Conservation (phyloP, 805 yeast genomes). For the Ogataea degrootiae region DNA sequence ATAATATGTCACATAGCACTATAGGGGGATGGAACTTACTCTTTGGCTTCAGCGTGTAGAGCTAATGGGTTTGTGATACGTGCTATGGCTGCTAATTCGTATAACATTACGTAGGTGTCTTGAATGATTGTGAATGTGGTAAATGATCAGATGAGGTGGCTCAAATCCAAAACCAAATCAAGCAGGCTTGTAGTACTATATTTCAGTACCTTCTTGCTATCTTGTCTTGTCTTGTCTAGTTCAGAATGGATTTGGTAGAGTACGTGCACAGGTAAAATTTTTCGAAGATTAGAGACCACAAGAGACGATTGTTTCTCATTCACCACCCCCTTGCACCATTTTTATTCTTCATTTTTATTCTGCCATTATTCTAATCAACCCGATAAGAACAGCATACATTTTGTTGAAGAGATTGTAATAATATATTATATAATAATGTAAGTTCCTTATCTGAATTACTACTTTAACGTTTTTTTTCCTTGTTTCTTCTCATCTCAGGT, state of each 20-base stretch:
- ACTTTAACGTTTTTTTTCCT: too few species aligned
- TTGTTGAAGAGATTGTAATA: too few species aligned
- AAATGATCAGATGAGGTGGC: too few species aligned
- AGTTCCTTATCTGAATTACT: too few species aligned
- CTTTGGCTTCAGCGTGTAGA: conserved; percentile 58
- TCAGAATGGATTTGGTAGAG: too few species aligned
- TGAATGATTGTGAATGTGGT: too few species aligned
- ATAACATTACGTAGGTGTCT: conserved; percentile 51
- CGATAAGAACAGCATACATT: neutral
- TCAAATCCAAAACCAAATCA: neutral
- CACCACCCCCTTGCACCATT: neutral
- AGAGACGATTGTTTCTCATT: neutral
- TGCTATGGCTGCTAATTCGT: conserved; percentile 86
- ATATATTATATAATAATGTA: too few species aligned
- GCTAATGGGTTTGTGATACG: conserved; percentile 61
- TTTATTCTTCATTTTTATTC: neutral
- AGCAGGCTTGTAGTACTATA: neutral
- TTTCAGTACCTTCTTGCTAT: neutral
- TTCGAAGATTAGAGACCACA: neutral
- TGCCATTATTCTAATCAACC: neutral
- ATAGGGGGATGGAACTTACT: conserved; percentile 25
- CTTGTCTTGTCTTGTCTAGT: neutral
- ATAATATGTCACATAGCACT: neutral
- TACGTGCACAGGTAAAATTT: neutral
- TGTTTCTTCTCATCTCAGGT: too few species aligned